Percentiles rank a stretch among this genome's conserved stretches.
These are phyloP conservation scores for Blastobotrys mokoenaii DNA, from an alignment of 805 yeast genomes.

Conservation along the genomic window DNA sequence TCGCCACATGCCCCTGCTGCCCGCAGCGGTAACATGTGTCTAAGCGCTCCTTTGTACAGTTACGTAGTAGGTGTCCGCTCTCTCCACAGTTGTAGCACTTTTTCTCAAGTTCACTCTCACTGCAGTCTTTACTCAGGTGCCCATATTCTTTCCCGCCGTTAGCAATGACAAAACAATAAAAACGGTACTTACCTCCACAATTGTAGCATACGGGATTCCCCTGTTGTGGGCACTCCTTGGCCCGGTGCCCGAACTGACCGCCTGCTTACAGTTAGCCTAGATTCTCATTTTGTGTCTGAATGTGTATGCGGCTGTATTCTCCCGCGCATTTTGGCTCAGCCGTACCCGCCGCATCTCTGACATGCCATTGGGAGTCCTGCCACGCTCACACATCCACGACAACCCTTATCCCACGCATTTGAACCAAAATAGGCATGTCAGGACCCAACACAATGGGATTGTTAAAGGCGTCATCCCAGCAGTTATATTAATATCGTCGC, in stretches of 20 bases:
- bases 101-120: constrained; percentile 73
- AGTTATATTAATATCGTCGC: background rate
- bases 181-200: constrained; percentile 25
- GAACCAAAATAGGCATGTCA: no score
- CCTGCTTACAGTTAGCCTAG: constrained; percentile 11
- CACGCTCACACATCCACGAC: background rate
- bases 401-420: background rate
- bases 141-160: constrained; percentile 33
- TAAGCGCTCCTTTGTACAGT: constrained; percentile 39
- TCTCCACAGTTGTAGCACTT: constrained; percentile 93
- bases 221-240: constrained; percentile 30
- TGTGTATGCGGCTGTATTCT: background rate
- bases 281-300: no score
- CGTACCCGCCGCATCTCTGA: no score
- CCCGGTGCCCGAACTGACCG: constrained; percentile 22
- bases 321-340: no score
- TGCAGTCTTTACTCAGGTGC: constrained; percentile 82
- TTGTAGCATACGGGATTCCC: constrained; percentile 33
- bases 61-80: constrained; percentile 80
- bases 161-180: background rate
- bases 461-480: background rate
- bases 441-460: background rate
- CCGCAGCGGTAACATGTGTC: constrained; percentile 79
- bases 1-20: constrained; percentile 66
- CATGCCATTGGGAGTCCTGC: background rate